Evolutionary conservation across 768 basidiomycete genomes (phyloP).

Genomic region (Lenzites betulinus): DNA sequence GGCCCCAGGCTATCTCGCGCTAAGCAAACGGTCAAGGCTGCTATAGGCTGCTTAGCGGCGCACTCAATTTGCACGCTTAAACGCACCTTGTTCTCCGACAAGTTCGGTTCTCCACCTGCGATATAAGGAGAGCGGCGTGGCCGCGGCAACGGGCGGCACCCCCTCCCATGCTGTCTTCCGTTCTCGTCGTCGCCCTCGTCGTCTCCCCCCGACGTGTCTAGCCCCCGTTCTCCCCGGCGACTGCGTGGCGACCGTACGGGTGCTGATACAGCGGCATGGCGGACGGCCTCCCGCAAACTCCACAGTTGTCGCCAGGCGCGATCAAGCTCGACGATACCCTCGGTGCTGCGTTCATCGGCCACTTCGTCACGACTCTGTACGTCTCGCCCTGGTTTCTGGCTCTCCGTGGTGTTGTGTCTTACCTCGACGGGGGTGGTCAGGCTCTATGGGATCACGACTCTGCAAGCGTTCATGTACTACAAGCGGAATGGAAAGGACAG

Average conservation of each 20-base stretch:
- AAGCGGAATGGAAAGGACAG: neutral
- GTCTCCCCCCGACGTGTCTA: neutral
- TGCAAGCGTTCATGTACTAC: conserved; percentile 15
- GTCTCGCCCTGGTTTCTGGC: neutral
- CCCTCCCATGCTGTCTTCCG: neutral
- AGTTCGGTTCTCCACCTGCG: neutral
- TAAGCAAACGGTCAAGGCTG: too few relatives aligned
- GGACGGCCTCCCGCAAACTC: neutral
- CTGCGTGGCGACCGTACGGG: neutral
- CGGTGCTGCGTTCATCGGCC: conserved; percentile 24
- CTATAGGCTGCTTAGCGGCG: neutral
- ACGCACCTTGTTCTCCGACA: neutral
- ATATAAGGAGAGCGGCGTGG: neutral
- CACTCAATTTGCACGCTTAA: neutral
- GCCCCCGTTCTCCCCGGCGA: neutral
- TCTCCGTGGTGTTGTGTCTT: neutral
- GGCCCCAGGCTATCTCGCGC: neutral
- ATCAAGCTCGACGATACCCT: conserved; percentile 19
- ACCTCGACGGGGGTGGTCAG: neutral
- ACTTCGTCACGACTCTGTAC: conserved; percentile 20
- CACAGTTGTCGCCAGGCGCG: neutral
- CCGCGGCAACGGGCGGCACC: neutral
- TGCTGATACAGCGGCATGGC: neutral
- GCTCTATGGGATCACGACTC: conserved; percentile 11
- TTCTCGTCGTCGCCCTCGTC: neutral